Evolutionary conservation across 2,329 filamentous ascomycete species (phyloP).

Genomic region (Lachnellula suecica): DNA sequence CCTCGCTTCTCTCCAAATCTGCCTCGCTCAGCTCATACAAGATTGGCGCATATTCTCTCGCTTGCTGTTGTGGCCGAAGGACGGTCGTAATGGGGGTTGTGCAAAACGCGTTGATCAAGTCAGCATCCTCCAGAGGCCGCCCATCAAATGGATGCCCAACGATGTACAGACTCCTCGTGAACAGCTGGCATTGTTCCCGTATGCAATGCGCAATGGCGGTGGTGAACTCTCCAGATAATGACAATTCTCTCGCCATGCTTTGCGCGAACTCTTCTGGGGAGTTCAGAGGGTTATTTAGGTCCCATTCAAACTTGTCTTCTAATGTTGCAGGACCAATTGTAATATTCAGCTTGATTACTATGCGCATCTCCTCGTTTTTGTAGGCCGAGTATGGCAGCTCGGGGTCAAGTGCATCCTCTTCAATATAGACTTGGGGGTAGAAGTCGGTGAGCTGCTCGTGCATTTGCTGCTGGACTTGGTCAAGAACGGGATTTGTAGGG

Average conservation of each 20-base stretch:
- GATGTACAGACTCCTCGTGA: constrained; percentile 89
- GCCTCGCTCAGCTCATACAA: constrained; percentile 91
- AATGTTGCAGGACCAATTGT: constrained; percentile 94
- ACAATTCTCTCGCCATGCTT: constrained; percentile 86
- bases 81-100: constrained; percentile 79
- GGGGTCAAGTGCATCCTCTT: constrained; percentile 87
- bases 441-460: constrained; percentile 90
- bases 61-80: constrained; percentile 87
- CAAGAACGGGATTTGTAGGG: constrained; percentile 60
- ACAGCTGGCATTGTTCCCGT: constrained; percentile 91
- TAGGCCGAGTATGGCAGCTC: constrained; percentile 89
- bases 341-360: constrained; percentile 93
- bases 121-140: constrained; percentile 86
- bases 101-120: constrained; percentile 82
- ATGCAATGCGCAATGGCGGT: constrained; percentile 98
- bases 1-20: constrained; percentile 86
- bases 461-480: constrained; percentile 67
- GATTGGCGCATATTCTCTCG: constrained; percentile 92
- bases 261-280: constrained; percentile 92
- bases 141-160: constrained; percentile 95
- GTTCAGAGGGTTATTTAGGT: constrained; percentile 93
- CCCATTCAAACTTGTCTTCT: constrained; percentile 98
- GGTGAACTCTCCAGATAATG: constrained; percentile 90
- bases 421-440: constrained; percentile 86
- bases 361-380: constrained; percentile 98